Percentiles rank a stretch among this genome's conserved stretches.
Evolutionary conservation across 371 early-diverging fungal species (phyloP).

Genomic region (Rhizopus stolonifer): DNA sequence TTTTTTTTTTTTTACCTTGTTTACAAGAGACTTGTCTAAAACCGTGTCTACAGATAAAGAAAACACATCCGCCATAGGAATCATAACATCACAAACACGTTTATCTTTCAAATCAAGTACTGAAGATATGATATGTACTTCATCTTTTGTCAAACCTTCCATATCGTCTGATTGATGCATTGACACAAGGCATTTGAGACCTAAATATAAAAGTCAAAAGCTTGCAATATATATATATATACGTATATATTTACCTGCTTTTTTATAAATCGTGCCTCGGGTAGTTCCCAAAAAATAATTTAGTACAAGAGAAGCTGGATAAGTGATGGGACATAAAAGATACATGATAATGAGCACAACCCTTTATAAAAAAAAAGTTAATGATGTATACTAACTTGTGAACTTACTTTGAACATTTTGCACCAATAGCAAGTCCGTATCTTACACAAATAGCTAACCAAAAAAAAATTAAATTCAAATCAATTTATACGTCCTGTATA

Average conservation of each 20-base stretch:
- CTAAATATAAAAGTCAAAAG: conserved; percentile 3
- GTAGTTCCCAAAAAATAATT: conserved; percentile 79
- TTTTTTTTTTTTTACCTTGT: conserved; percentile 51
- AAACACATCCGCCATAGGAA: conserved; percentile 81
- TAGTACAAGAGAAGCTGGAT: conserved; percentile 75
- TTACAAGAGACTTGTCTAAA: conserved; percentile 66
- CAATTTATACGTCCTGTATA: not conserved
- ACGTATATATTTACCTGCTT: conserved; percentile 53
- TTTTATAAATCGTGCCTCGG: conserved; percentile 78
- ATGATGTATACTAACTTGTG: not conserved
- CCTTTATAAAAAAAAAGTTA: conserved; percentile 14
- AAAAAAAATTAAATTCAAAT: not conserved
- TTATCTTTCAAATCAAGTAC: conserved; percentile 92
- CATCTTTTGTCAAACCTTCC: conserved; percentile 85
- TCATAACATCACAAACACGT: conserved; percentile 82
- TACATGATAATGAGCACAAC: conserved; percentile 71
- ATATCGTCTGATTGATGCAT: conserved; percentile 75
- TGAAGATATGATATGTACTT: conserved; percentile 88
- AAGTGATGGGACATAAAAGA: conserved; percentile 68
- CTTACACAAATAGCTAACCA: conserved; percentile 59
- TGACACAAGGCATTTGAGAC: conserved; percentile 88
- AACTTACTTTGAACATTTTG: conserved; percentile 61
- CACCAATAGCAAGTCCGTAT: conserved; percentile 82
- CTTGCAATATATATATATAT: too few species aligned
- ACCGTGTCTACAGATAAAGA: conserved; percentile 68